phyloP scores from a whole-genome alignment of 345 rosid genomes.

The Conringia planisiliqua region DNA sequence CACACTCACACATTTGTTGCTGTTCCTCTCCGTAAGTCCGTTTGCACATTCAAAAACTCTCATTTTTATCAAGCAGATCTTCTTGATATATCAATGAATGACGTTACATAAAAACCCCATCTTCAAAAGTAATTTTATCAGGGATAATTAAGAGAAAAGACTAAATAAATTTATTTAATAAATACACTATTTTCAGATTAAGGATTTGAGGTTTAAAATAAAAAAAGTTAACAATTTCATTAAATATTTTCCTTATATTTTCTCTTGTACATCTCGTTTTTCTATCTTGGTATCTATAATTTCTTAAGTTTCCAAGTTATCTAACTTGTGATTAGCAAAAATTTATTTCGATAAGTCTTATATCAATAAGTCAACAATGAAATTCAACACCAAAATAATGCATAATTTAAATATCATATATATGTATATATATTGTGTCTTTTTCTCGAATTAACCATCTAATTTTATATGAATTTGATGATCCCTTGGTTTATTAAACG shows the following conservation, averaged over 20 bases:
- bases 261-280: background rate
- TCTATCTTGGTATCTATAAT: background rate
- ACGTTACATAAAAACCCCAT: background rate
- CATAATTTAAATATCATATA: background rate
- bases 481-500: constrained; percentile 5
- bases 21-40: constrained; percentile 13
- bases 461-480: background rate
- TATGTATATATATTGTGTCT: background rate
- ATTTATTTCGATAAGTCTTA: background rate
- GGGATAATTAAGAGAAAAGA: background rate
- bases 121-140: background rate
- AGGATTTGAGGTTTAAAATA: background rate
- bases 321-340: background rate
- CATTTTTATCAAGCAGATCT: background rate
- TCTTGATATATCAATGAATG: background rate
- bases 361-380: background rate
- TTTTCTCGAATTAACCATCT: background rate
- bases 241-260: background rate
- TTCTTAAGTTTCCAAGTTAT: background rate
- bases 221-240: background rate
- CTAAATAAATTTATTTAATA: background rate
- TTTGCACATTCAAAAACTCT: constrained; percentile 29
- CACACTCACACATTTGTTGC: constrained; percentile 13
- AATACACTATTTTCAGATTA: background rate
- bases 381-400: background rate